Base-by-base conservation (phyloP, 768 basidiomycete species). In the Termitomyces sp. region DNA sequence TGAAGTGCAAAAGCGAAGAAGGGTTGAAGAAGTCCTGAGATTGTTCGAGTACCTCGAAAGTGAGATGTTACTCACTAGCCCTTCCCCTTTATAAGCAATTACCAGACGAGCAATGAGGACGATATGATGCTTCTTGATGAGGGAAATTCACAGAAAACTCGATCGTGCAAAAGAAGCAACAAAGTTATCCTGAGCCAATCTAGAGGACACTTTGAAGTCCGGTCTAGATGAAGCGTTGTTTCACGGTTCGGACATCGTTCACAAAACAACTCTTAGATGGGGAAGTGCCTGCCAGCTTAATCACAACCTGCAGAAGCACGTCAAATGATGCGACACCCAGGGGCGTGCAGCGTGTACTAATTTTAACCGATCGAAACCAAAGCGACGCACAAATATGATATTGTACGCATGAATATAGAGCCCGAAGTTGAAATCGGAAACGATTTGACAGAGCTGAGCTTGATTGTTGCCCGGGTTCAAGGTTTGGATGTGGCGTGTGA, bases 101-200 rank as follows among this genome's bases (percentile, higher is more conserved):
- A 45, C 49, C 51, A 50, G 61, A 45, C n/a, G 51, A 65, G 65
- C 66, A 75, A 77, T 68, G 76, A 76, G 76, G 75, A 66, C 64
- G 63, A 65, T 68, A 63, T 66, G 58, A 64, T 51, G 56, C 49
- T 57, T 54, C 59, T 61, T 62, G 63, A 65, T 67, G 51, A 54
- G 38, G n/a, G 40, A 21, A 38, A 45, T 42, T 44, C 22, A 22
- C 55, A 58, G n/a, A n/a, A 54, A 62, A 61, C 45, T 59, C 60
- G 65, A 56, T 56, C 52, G 44, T 42, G 42, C 50, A 49, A 60
- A 65, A 63, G 55, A 64, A 49, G 56, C 58, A 56, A 43, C n/a
- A 51, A 63, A 63, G 60, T 59, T 62, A 52, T 65, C 59, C 58
- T 58, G 61, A 65, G 53, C 46, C 47, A 58, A 66, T 74, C 77